Percentiles rank a stretch among this genome's conserved stretches.
Evolutionary conservation across 306 rosid species (phyloP).

Genomic region (Citrullus colocynthis): DNA sequence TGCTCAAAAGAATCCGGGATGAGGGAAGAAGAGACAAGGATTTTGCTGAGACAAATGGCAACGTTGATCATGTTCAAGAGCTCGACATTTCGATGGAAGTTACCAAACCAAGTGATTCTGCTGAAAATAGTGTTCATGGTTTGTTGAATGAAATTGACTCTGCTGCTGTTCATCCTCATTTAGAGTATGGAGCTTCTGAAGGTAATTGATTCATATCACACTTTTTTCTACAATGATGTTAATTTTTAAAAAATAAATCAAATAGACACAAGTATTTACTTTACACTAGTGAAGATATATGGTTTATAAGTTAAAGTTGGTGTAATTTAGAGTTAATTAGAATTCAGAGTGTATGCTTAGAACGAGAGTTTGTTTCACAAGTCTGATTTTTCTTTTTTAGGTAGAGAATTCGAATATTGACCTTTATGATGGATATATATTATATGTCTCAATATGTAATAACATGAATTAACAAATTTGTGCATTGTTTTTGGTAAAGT

Average conservation of each 20-base stretch:
- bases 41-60: conserved; percentile 1
- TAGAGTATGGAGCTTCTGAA: neutral
- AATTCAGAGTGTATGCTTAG: neutral
- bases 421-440: neutral
- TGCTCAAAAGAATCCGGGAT: conserved; percentile 35
- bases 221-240: neutral
- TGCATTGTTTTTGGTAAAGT: neutral
- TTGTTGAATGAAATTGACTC: neutral
- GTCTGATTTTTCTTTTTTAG: neutral
- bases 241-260: neutral
- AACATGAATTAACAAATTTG: neutral
- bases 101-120: neutral
- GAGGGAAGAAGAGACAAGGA: conserved; percentile 23
- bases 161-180: neutral
- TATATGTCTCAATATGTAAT: neutral
- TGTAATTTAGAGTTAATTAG: neutral
- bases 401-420: neutral
- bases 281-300: neutral
- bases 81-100: neutral
- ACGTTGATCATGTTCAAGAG: neutral
- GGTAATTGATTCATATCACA: neutral
- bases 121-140: neutral
- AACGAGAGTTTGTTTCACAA: neutral
- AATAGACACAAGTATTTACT: neutral
- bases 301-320: neutral